phyloP scores from a whole-genome alignment of 2,329 filamentous ascomycete genomes.

The Triangularia verruculosa region DNA sequence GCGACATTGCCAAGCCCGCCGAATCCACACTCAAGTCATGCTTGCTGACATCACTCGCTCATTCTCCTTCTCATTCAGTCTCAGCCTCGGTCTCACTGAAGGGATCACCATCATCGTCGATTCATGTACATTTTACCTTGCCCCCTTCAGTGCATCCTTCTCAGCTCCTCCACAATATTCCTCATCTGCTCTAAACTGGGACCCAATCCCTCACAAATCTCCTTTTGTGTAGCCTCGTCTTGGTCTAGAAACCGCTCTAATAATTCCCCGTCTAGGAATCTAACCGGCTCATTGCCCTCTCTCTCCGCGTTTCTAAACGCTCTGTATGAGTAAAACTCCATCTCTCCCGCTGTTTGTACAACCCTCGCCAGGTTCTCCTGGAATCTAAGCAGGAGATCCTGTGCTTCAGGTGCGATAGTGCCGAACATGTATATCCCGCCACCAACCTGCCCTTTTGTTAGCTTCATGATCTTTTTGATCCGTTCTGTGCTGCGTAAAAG shows the following conservation, averaged over 20 bases:
- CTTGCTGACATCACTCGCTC: conserved; percentile 4
- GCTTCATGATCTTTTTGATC: conserved; percentile 23
- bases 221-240: conserved; percentile 54
- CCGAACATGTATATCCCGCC: conserved; percentile 90
- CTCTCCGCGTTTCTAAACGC: conserved; percentile 72
- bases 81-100: background rate
- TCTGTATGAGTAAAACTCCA: conserved; percentile 77
- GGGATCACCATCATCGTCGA: background rate
- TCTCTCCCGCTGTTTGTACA: conserved; percentile 66
- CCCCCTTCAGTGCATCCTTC: conserved; percentile 53
- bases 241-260: conserved; percentile 80
- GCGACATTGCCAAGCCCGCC: conserved; percentile 14
- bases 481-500: background rate
- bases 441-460: conserved; percentile 62
- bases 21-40: background rate
- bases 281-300: conserved; percentile 70
- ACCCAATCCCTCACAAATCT: conserved; percentile 53
- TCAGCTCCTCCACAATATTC: conserved; percentile 59
- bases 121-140: background rate
- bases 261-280: conserved; percentile 91
- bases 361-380: conserved; percentile 67
- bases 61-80: too few species aligned
- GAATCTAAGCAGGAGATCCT: conserved; percentile 78
- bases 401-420: conserved; percentile 66
- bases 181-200: conserved; percentile 62